Evolutionary conservation across 228 moss, liverwort and hornwort genomes (phyloP).

Genomic region (Sphagnum magellanicum): DNA sequence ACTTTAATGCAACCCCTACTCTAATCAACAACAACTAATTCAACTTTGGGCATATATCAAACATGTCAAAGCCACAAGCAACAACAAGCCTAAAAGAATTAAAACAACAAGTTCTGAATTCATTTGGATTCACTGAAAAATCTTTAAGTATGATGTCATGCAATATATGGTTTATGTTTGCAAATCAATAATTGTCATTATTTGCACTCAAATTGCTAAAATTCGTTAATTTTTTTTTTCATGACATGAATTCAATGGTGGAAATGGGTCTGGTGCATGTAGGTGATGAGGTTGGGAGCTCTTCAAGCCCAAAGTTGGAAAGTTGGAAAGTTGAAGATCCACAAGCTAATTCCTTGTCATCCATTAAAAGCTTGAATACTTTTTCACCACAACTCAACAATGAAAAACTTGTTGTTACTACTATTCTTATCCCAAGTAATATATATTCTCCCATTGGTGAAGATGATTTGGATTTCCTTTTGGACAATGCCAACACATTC

Average conservation of each 20-base stretch:
- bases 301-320: conserved; percentile 56
- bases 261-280: conserved; percentile 54
- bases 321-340: conserved; percentile 1
- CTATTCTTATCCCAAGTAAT: conserved; percentile 11
- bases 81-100: conserved; percentile 86
- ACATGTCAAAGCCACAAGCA: conserved; percentile 54
- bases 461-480: conserved; percentile 14
- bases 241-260: neutral
- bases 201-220: conserved; percentile 70
- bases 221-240: conserved; percentile 75
- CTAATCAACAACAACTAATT: conserved; percentile 72
- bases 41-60: conserved; percentile 74
- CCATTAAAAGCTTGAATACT: conserved; percentile 61
- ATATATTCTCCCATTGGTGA: conserved; percentile 30
- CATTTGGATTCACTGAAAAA: conserved; percentile 6
- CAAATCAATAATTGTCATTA: neutral
- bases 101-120: conserved; percentile 50
- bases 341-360: conserved; percentile 13
- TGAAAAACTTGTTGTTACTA: neutral
- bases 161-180: too few relatives aligned
- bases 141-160: too few relatives aligned
- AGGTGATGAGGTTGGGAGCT: conserved; percentile 60
- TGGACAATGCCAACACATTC: conserved; percentile 33
- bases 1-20: too few relatives aligned
- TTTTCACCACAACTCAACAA: conserved; percentile 51